Evolutionary conservation across 192 early-diverging fungal genomes (phyloP), one percentile per base, ranked within the genome.

Genomic region (Rhizophagus sp.): DNA sequence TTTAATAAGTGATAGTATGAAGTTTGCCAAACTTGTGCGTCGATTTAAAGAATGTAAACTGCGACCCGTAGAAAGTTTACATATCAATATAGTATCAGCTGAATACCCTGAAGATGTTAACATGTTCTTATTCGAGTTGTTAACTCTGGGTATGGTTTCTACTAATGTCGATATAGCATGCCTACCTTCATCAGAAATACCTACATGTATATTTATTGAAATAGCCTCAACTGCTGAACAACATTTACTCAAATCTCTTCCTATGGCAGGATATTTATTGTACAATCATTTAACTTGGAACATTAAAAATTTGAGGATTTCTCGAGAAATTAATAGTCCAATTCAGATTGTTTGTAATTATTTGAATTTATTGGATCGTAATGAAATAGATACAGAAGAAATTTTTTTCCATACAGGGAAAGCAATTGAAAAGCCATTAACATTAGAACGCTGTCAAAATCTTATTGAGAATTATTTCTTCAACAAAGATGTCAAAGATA

Each of bases 381-480:
- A 13, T 25, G 7, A 34, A 44, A 25, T 81, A 10, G 76, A 81
- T 27, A 39, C 61, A n/a, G 70, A 33, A 5, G 76, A 81, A 9
- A 50, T 81, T 36, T 52, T n/a, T 73, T 44, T 67, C 27, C 69
- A n/a, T 15, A 12, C 30, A 3, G 13, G n/a, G 27, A 17, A 65
- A 7, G n/a, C 2, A 50, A 11, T 44, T 17, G 52, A 73, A 47
- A 41, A 76, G 8, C 75, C 19, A 17, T 12, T 79, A 25, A 19
- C 67, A 9, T 1, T 19, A n/a, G 47, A 49, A 15, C 27, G 62
- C 11, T 81, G 80, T 62, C 52, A 72, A 39, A 36, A 61, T 9
- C 36, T 81, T 27, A 47, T 81, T 25, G 15, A 44, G 8, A 62
- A 81, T 27, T 81, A 78, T 57, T 81, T 81, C 27, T 81, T 81